These are phyloP conservation scores for Craterostigma plantagineum DNA, from an alignment of 257 asterid species.

Conservation along the genomic window DNA sequence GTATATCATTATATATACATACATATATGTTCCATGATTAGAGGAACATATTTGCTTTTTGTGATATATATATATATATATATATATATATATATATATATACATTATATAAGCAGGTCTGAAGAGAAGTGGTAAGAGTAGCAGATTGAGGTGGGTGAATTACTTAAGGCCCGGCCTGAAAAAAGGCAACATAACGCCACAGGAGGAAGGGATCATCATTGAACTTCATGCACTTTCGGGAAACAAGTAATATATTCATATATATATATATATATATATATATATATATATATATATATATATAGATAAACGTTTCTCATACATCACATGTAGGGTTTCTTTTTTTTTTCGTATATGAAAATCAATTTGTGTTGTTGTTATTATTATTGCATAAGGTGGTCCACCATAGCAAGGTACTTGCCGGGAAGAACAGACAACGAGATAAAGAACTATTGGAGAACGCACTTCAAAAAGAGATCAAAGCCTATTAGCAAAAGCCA, in stretches of 20 bases:
- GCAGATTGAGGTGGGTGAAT: constrained; percentile 55
- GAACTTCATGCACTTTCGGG: constrained; percentile 5
- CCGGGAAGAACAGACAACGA: constrained; percentile 7
- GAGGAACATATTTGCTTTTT: no score
- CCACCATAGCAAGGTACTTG: constrained; percentile 2
- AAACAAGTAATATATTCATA: constrained; percentile 2
- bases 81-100: no score
- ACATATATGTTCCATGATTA: not conserved
- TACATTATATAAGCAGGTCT: constrained; percentile 17
- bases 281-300: no score
- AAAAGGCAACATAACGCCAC: constrained; percentile 4
- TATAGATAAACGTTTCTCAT: no score
- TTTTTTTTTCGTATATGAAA: no score
- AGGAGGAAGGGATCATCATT: constrained; percentile 3
- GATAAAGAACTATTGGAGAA: constrained; percentile 7
- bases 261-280: not conserved
- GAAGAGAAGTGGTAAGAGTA: constrained; percentile 52
- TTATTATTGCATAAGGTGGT: constrained; percentile 3
- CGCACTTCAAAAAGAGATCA: not conserved
- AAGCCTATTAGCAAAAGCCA: no score
- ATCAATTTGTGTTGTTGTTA: no score
- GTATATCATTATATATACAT: constrained; percentile 9
- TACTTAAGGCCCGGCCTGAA: constrained; percentile 34
- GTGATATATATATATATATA: no score
- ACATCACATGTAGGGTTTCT: no score